These are phyloP conservation scores for Gryganskiella cystojenkinii DNA, from an alignment of 192 early-diverging fungal species.

Conservation along the genomic window DNA sequence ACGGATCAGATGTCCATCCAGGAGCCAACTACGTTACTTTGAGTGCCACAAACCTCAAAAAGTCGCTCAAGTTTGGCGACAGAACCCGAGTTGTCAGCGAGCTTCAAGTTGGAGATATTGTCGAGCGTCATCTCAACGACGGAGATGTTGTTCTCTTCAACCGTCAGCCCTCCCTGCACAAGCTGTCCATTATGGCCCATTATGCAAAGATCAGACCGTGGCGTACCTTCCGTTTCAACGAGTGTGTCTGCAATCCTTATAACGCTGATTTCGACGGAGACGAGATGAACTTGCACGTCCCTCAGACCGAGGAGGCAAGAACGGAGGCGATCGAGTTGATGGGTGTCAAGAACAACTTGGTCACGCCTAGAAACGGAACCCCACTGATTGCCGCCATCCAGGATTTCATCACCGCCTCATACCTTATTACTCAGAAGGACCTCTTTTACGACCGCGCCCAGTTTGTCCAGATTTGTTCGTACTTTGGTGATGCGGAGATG, in stretches of 20 bases:
- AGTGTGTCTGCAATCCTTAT: conserved; percentile 99
- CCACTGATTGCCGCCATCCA: conserved; percentile 99
- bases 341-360: conserved; percentile 97
- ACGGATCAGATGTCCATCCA: conserved; percentile 91
- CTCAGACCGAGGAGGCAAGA: conserved; percentile 98
- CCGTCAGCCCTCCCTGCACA: conserved; percentile 98
- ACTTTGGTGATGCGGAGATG: conserved; percentile 86
- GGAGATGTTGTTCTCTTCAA: conserved; percentile 98
- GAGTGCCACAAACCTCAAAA: conserved; percentile 61
- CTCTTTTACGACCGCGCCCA: conserved; percentile 93
- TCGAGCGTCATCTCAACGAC: conserved; percentile 94
- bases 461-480: conserved; percentile 93
- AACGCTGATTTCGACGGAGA: conserved; percentile 99
- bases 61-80: conserved; percentile 80
- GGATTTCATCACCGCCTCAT: conserved; percentile 99
- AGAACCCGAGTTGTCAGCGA: conserved; percentile 75
- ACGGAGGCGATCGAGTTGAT: conserved; percentile 96
- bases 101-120: conserved; percentile 89
- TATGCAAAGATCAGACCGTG: conserved; percentile 83
- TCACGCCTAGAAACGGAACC: conserved; percentile 98
- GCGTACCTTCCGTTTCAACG: conserved; percentile 99
- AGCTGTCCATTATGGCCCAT: conserved; percentile 97
- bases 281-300: conserved; percentile 99
- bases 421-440: conserved; percentile 93
- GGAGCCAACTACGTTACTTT: conserved; percentile 90